Conservation (phyloP, 345 rosid species). For the Populus euphratica region DNA sequence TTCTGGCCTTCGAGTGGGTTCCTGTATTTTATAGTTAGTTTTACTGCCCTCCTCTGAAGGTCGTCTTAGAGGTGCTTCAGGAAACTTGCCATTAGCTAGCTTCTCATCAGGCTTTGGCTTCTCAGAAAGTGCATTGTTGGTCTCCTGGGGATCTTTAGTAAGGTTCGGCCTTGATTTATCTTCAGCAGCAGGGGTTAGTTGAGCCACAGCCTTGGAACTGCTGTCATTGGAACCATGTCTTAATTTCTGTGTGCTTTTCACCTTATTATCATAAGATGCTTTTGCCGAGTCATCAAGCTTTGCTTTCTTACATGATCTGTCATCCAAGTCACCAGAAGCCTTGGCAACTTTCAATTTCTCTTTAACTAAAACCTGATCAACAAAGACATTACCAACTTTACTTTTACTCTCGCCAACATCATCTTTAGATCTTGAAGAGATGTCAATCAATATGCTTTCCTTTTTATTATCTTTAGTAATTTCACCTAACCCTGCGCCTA, state of each 20-base stretch:
- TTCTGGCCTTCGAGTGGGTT: constrained; percentile 43
- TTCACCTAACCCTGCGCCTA: not conserved
- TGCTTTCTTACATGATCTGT: constrained; percentile 48
- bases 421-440: constrained; percentile 13
- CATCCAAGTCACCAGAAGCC: constrained; percentile 31
- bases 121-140: constrained; percentile 25
- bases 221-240: constrained; percentile 17
- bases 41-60: constrained; percentile 23
- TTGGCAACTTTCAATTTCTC: constrained; percentile 28
- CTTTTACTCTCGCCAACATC: constrained; percentile 20
- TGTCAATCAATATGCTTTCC: not conserved
- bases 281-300: constrained; percentile 38
- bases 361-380: constrained; percentile 19
- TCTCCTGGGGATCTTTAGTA: constrained; percentile 20
- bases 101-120: constrained; percentile 36
- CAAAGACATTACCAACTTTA: constrained; percentile 18
- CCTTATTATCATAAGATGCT: constrained; percentile 24
- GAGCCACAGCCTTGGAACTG: constrained; percentile 16
- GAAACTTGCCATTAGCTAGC: constrained; percentile 27
- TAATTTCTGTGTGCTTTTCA: constrained; percentile 25
- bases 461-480: not conserved
- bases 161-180: constrained; percentile 20
- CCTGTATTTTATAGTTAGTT: constrained; percentile 28
- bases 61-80: constrained; percentile 17
- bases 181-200: constrained; percentile 4